Percentiles rank a stretch among this genome's conserved stretches.
Evolutionary conservation across 140 eudicot genomes (phyloP).

Genomic region (Ambrosia hybrid): DNA sequence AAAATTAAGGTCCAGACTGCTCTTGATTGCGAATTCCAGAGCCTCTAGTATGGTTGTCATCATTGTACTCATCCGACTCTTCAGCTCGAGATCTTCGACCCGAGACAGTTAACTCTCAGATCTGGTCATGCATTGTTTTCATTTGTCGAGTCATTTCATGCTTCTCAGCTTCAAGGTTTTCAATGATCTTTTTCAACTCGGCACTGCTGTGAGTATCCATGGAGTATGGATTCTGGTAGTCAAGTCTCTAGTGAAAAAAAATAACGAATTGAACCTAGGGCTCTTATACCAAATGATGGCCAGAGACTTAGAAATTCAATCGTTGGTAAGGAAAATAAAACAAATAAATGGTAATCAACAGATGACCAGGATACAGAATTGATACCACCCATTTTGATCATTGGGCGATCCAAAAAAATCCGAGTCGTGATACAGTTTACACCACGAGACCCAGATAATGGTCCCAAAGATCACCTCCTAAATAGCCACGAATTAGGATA

Average conservation of each 20-base stretch:
- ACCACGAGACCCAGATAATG: no score
- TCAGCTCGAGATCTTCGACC: background rate
- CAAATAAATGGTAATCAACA: background rate
- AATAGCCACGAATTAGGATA: no score
- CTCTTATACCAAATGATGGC: background rate
- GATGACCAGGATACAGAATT: background rate
- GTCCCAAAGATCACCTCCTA: no score
- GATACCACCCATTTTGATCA: background rate
- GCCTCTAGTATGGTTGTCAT: background rate
- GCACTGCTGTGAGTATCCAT: background rate
- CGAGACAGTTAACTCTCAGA: background rate
- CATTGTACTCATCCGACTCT: background rate
- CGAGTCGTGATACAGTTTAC: no score
- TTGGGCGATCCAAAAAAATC: no score
- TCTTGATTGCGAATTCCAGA: background rate
- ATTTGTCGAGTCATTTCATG: background rate
- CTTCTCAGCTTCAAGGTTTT: background rate
- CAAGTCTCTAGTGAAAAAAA: no score
- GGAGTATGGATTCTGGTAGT: background rate
- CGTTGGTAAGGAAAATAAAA: background rate
- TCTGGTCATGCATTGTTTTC: background rate
- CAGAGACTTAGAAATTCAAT: background rate
- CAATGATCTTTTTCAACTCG: background rate
- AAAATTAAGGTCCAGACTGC: background rate
- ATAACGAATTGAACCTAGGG: background rate